Base-by-base conservation (phyloP, 139 green algal genomes). In the Coelastrella sp. region DNA sequence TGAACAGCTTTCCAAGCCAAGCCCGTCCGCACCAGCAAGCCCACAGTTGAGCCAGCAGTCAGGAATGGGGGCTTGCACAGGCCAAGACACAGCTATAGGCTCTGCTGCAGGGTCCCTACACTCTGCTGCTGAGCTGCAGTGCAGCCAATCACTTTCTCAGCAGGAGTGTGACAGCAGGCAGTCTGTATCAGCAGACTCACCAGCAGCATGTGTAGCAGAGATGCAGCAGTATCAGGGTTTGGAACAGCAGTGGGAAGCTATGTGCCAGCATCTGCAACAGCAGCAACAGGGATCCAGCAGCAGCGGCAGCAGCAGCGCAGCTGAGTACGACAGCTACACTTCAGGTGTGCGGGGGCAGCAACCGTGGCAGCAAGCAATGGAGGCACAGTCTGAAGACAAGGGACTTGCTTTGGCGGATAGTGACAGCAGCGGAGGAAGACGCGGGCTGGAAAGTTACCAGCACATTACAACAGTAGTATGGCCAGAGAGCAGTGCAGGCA, bases 141-240 rank as follows among this genome's bases (percentile, higher is more conserved):
- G 14, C 77, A 61, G 77, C 77, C 32, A 47, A 47, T 47, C 32
- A 47, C 32, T 47, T 1, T 47, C 32, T 47, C 32, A 47, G 32
- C 32, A 47, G 32, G 32, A 47, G 32, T 47, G 32, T 47, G 32
- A 47, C 32, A 47, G 32, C 32, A 47, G 3, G 64, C 64, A 5
- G 71, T 23, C 71, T 47, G 71, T 23, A 77, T 7, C 54, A 66
- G 19, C 19, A 83, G 77, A 64, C 13, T 3, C n/a, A 58, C 2
- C 77, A 83, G 56, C 19, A 83, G 77, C 77, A 83, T 20, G 17
- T 13, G 77, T 22, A 83, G 77, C 77, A 83, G 77, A 14, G 20
- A 22, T 64, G 2, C 19, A 20, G 61, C 8, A 22, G 56, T 61
- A 60, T 66, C 54, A 61, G 77, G 77, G 77, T 22, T 22, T 83